Percentiles rank a stretch among this genome's conserved stretches.
Evolutionary conservation across 1,284 basidiomycete species (phyloP).

Genomic region (Earliella scabrosa): DNA sequence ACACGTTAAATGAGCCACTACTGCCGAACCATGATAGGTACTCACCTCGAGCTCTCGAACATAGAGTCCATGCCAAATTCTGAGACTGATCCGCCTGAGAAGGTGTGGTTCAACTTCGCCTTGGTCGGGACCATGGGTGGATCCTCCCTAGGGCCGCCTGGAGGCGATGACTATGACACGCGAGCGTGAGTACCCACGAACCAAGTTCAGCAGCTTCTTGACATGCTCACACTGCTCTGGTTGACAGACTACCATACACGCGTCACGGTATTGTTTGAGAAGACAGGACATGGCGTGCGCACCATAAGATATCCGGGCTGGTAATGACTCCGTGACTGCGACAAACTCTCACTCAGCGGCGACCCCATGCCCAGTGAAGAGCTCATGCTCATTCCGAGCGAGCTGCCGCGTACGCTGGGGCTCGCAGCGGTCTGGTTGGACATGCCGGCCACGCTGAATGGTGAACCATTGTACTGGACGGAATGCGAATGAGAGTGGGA

Average conservation of each 20-base stretch:
- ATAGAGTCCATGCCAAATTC: slow-evolving; percentile 82
- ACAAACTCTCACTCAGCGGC: slow-evolving; percentile 51
- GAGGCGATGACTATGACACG: slow-evolving; percentile 50
- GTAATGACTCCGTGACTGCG: slow-evolving; percentile 73
- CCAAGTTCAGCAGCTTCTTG: not conserved
- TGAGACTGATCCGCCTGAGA: slow-evolving; percentile 61
- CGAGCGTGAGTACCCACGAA: slow-evolving; percentile 5
- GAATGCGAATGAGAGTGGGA: slow-evolving; percentile 33
- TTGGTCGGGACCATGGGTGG: slow-evolving; percentile 73
- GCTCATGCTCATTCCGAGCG: slow-evolving; percentile 26
- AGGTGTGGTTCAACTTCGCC: slow-evolving; percentile 72
- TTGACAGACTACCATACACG: slow-evolving; percentile 52
- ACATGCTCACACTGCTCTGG: slow-evolving; percentile 53
- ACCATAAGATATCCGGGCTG: slow-evolving; percentile 80
- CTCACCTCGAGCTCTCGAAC: slow-evolving; percentile 71
- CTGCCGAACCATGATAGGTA: not conserved
- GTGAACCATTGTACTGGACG: slow-evolving; percentile 27
- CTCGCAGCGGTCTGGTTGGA: slow-evolving; percentile 27
- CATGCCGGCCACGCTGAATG: slow-evolving; percentile 37
- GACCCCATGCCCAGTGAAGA: slow-evolving; percentile 30
- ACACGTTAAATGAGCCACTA: not conserved
- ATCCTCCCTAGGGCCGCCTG: slow-evolving; percentile 68
- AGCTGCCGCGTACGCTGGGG: slow-evolving; percentile 29
- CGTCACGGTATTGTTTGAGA: slow-evolving; percentile 3
- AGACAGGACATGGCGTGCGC: slow-evolving; percentile 23